These are phyloP conservation scores for Phaeoacremonium minimum DNA, from an alignment of 2,329 filamentous ascomycete species.

Conservation along the genomic window DNA sequence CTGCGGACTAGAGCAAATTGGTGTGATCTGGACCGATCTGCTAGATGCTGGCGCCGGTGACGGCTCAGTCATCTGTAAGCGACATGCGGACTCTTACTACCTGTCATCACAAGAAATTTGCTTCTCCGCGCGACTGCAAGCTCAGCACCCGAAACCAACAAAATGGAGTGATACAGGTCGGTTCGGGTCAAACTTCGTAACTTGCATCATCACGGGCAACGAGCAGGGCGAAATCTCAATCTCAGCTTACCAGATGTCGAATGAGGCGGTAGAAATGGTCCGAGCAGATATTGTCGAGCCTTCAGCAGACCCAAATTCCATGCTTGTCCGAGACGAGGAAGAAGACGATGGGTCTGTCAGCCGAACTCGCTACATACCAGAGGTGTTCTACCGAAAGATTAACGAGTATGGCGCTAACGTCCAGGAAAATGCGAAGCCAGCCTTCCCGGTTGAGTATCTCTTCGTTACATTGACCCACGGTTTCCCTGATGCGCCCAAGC, in stretches of 20 bases:
- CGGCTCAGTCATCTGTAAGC: conserved; percentile 87
- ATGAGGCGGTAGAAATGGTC: conserved; percentile 95
- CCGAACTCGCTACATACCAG: conserved; percentile 84
- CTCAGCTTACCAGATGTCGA: conserved; percentile 90
- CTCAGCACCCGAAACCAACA: conserved; percentile 79
- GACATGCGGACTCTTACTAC: conserved; percentile 92
- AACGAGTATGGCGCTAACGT: conserved; percentile 97
- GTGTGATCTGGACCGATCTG: conserved; percentile 92
- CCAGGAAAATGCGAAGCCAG: conserved; percentile 93
- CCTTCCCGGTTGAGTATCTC: conserved; percentile 94
- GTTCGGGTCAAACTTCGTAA: conserved; percentile 96
- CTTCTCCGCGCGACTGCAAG: conserved; percentile 85
- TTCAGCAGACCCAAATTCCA: conserved; percentile 85
- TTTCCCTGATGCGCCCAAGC: conserved; percentile 77
- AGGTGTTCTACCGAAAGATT: conserved; percentile 92
- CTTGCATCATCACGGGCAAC: conserved; percentile 92
- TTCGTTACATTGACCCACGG: conserved; percentile 95
- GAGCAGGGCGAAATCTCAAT: conserved; percentile 84
- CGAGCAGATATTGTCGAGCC: conserved; percentile 91
- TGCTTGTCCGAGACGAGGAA: conserved; percentile 91
- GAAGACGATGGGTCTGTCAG: conserved; percentile 69
- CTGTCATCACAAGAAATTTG: conserved; percentile 88
- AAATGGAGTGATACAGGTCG: conserved; percentile 96
- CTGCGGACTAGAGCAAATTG: conserved; percentile 84
- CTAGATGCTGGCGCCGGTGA: conserved; percentile 76